Base-by-base conservation (phyloP, 2,329 filamentous ascomycete species). In the Kalaharituber pfeilii region DNA sequence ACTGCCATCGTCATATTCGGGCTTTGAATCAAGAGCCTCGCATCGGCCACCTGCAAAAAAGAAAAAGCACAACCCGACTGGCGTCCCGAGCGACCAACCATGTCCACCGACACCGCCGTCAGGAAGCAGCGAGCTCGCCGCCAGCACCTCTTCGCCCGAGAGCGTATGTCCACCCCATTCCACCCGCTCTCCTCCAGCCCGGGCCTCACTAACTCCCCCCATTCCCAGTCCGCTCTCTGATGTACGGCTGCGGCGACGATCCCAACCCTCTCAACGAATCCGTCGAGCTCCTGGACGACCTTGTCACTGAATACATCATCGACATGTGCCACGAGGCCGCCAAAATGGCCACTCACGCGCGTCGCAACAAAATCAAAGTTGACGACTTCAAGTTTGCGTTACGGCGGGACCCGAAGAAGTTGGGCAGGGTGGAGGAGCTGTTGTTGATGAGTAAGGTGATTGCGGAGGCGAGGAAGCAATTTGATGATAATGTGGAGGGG, bases 361-460 rank as follows among this genome's bases (percentile, higher is more conserved):
- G 87, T 0, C 84, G 91, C 1, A 86, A 94, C 65, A 98, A 98
- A 71, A 87, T 98, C 70, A 98, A 98, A 69, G 85, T 94, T 65
- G 89, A 95, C 65, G 91, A 98, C 69, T 94, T 98, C 71, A 87
- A 93, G 65, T 98, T 94, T 69, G 86, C 87, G 36, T 78, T 96
- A 62, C 79, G 91, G 28, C 79, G 84, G 60, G 93, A 96, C 65
- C 81, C 84, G 7, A 74, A 78, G 56, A 93, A 94, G 67, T 73
- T 96, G 44, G 91, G 91, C 50, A 81, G 89, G 64, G 87, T 96
- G 53, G 80, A 86, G 66, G 87, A 94, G 71, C 79, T 94, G 65
- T 77, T 94, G 61, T 83, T 86, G 69, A 88, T 89, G 74, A 86
- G 93, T 62, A 81, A 81, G 66, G 81, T 87, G 66, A 80, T 96